Evolutionary conservation across 495 filamentous ascomycete species (phyloP).

Genomic region (Daldinia concentrica): DNA sequence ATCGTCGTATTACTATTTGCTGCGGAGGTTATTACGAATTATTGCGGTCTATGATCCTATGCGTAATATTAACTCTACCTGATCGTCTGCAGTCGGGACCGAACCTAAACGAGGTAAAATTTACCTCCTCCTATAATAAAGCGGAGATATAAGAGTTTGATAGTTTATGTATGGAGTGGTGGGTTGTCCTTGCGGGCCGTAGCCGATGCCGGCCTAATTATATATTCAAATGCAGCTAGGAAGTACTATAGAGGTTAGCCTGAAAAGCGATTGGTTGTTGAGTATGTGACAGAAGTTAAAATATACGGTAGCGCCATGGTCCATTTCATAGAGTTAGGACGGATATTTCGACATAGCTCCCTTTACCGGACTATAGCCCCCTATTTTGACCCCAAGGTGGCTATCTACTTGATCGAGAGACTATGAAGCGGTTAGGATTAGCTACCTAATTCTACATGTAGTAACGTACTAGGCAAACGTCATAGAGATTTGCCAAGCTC

Average conservation of each 20-base stretch:
- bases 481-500: not conserved
- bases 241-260: not conserved
- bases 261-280: not conserved
- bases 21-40: not conserved
- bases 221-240: not conserved
- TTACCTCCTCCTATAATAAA: not conserved
- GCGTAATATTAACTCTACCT: not conserved
- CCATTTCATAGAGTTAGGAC: not conserved
- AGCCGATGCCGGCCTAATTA: constrained; percentile 20
- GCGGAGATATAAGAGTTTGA: not conserved
- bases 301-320: not conserved
- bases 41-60: not conserved
- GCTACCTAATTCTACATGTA: not conserved
- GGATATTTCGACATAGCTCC: not conserved
- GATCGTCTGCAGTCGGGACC: not conserved
- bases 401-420: not conserved
- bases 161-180: not conserved
- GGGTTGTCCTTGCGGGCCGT: constrained; percentile 12
- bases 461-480: not conserved
- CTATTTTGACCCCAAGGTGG: not conserved
- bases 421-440: not conserved
- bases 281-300: not conserved
- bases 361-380: not conserved
- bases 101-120: not conserved
- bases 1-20: not conserved